phyloP scores from a whole-genome alignment of 352 stramenopile genomes.

The Globisporangium canariense region DNA sequence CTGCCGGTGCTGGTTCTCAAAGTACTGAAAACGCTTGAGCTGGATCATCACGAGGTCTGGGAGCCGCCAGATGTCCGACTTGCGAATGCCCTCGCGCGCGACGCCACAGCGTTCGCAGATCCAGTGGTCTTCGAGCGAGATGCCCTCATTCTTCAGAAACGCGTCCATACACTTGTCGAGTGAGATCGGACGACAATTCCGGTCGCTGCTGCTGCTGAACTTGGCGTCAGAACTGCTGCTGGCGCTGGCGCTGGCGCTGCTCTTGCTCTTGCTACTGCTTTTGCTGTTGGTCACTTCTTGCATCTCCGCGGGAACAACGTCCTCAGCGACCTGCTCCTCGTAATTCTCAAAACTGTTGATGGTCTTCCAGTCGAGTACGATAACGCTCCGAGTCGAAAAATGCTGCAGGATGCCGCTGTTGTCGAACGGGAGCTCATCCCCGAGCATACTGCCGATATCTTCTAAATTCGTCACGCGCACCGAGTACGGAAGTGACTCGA shows the following conservation, averaged over 20 bases:
- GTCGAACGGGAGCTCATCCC: constrained; percentile 41
- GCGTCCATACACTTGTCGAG: constrained; percentile 69
- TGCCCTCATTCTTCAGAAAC: constrained; percentile 64
- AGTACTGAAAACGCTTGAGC: constrained; percentile 88
- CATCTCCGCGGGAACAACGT: constrained; percentile 32
- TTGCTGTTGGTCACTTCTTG: constrained; percentile 6
- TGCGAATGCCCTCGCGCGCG: constrained; percentile 49
- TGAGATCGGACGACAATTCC: constrained; percentile 33
- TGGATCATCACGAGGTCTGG: constrained; percentile 87
- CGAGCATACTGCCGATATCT: constrained; percentile 37
- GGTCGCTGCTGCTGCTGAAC: background rate
- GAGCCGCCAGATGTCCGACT: constrained; percentile 66
- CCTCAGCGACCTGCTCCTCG: constrained; percentile 26
- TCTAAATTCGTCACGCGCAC: constrained; percentile 62
- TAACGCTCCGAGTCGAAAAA: constrained; percentile 71
- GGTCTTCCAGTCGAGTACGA: constrained; percentile 69
- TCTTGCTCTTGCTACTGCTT: background rate
- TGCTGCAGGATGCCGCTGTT: constrained; percentile 57
- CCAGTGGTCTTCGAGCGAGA: constrained; percentile 74
- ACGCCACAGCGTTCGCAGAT: constrained; percentile 68
- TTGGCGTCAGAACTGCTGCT: constrained; percentile 1
- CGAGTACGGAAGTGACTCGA: constrained; percentile 40
- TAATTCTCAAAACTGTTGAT: constrained; percentile 12
- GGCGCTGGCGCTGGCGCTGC: background rate
- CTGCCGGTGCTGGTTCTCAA: constrained; percentile 80